phyloP scores from a whole-genome alignment of 139 green algal genomes.

The Limnomonas spitsbergensis region DNA sequence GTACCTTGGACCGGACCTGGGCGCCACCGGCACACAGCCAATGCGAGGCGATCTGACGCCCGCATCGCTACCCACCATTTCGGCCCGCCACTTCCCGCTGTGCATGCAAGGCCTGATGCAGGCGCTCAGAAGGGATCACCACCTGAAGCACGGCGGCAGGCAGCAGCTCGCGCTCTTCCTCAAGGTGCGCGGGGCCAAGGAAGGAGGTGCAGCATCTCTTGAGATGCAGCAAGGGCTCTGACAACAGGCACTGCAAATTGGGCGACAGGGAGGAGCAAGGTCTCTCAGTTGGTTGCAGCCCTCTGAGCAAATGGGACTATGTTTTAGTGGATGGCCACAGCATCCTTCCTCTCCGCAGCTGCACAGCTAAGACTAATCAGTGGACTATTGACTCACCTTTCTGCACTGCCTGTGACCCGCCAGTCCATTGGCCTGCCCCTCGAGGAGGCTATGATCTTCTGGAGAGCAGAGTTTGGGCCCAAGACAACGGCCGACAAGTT shows the following conservation, averaged over 20 bases:
- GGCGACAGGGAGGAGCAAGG: neutral
- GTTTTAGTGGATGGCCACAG: too few species aligned
- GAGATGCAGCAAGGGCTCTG: too few species aligned
- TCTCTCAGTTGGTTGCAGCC: too few species aligned
- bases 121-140: slow-evolving; percentile 66
- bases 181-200: slow-evolving; percentile 59
- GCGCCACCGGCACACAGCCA: slow-evolving; percentile 5
- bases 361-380: too few species aligned
- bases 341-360: neutral
- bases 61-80: slow-evolving; percentile 40
- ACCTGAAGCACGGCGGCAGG: slow-evolving; percentile 88
- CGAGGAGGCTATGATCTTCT: slow-evolving; percentile 93
- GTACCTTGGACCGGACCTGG: slow-evolving; percentile 14
- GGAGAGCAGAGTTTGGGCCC: slow-evolving; percentile 76
- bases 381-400: too few species aligned
- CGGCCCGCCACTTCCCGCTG: slow-evolving; percentile 74
- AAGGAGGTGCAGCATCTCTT: too few species aligned
- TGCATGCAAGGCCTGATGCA: slow-evolving; percentile 80
- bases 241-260: too few species aligned
- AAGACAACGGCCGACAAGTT: slow-evolving; percentile 77
- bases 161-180: slow-evolving; percentile 95
- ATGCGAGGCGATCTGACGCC: slow-evolving; percentile 20
- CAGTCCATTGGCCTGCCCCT: slow-evolving; percentile 84
- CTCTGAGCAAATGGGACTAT: too few species aligned
- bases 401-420: neutral